Evolutionary conservation across 2,329 filamentous ascomycete genomes (phyloP).

Genomic region (Colletotrichum eleusines): DNA sequence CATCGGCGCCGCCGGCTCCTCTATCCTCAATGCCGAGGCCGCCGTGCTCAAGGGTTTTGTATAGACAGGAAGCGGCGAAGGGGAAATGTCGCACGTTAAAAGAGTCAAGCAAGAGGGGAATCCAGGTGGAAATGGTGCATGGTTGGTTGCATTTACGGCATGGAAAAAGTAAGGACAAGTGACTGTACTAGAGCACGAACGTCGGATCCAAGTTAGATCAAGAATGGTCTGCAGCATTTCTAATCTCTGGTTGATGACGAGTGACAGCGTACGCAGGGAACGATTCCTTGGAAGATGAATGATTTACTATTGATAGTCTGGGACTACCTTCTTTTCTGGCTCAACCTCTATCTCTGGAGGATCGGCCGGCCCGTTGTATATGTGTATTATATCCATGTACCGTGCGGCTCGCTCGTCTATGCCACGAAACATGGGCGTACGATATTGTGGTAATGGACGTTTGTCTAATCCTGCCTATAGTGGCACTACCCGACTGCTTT

Average conservation of each 20-base stretch:
- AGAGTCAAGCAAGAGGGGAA: not conserved
- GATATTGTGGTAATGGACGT: not conserved
- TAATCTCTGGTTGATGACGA: not conserved
- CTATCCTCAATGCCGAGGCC: constrained; percentile 93
- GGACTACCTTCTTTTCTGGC: constrained; percentile 18
- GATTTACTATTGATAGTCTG: constrained; percentile 5
- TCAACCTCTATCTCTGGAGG: constrained; percentile 16
- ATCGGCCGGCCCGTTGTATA: constrained; percentile 12
- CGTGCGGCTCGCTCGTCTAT: not conserved
- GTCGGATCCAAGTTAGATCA: not conserved
- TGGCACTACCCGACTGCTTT: constrained; percentile 3
- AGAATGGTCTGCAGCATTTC: constrained; percentile 11
- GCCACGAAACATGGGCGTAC: constrained; percentile 12
- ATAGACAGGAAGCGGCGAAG: constrained; percentile 52
- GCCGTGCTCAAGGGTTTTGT: constrained; percentile 90
- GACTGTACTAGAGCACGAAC: not conserved
- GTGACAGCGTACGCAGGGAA: not conserved
- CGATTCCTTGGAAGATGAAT: not conserved
- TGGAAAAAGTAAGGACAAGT: constrained; percentile 17
- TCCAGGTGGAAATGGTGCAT: constrained; percentile 8
- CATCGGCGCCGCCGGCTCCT: constrained; percentile 95
- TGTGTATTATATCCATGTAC: constrained; percentile 15
- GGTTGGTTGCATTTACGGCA: constrained; percentile 18
- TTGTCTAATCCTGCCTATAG: not conserved
- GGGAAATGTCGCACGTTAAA: not conserved